Base-by-base conservation (phyloP, 768 basidiomycete species). In the Auricularia heimuer region DNA sequence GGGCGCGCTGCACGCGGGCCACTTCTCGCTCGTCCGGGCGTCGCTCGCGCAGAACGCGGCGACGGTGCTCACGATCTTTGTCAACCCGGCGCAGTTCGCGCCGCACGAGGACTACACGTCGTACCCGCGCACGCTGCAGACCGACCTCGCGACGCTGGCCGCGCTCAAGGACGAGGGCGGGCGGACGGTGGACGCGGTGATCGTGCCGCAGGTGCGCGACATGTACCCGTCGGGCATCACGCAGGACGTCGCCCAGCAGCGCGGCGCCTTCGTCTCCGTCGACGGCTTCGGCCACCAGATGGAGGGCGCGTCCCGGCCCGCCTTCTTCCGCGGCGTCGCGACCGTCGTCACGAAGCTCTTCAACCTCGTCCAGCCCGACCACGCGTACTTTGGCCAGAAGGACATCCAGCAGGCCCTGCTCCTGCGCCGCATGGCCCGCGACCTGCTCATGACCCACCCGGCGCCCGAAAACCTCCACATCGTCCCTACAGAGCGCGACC, bases 1-100 rank as follows among this genome's bases (percentile, higher is more conserved):
- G 96, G 96, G 96, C 24, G 96, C 96, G 1, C 77, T 99, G 54
- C 97, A 99, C 73, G 86, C 89, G 8, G 97, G 97, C 1, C 97
- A 98, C 74, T 79, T 98, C 54, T 85, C 90, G 63, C 86, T 99
- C 42, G 96, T 98, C 29, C 81, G 83, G 65, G 80, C 79, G 62
- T 94, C 92, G 0, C 80, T 98, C 3, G 73, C 76, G 2, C 82
- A 87, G 64, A 94, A 95, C 71, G 90, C 94, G 65, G 75, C 87
- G 47, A 98, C 97, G 0, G 85, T 98, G 69, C 78, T 98, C 65
- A 97, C 95, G 34, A 92, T 99, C 69, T 99, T 98, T 74, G 95
- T 99, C 66, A 98, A 99, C 73, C 97, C 97, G 0, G 90, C 95
- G 3, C 95, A 98, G 74, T 99, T 99, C 70, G 92, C 96, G 1